These are phyloP conservation scores for Plasmopara halstedii DNA, from an alignment of 352 stramenopile species.

Conservation along the genomic window DNA sequence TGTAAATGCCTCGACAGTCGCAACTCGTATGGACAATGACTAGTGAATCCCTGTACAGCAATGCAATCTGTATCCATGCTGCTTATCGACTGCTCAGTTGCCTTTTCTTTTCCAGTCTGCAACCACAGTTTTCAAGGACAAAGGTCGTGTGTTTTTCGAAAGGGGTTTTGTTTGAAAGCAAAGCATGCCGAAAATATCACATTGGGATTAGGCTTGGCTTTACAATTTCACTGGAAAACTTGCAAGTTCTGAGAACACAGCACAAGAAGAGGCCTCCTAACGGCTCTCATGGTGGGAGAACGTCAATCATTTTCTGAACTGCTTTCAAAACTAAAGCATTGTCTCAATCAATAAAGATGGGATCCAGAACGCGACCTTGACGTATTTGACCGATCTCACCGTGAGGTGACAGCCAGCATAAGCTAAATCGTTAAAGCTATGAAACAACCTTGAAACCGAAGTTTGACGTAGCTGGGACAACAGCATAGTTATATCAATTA, in stretches of 20 bases:
- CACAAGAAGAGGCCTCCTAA: conserved; percentile 9
- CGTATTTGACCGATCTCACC: conserved; percentile 4
- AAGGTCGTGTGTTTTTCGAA: too few relatives aligned
- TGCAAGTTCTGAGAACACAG: background rate
- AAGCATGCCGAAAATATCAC: conserved; percentile 29
- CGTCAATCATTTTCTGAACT: conserved; percentile 22
- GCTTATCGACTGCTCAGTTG: conserved; percentile 6
- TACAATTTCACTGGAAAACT: conserved; percentile 25
- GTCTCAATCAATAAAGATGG: conserved; percentile 22
- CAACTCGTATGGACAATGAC: conserved; percentile 51
- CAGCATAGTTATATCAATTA: too few relatives aligned
- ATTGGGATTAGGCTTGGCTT: conserved; percentile 23
- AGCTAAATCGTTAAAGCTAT: conserved; percentile 10
- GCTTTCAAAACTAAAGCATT: conserved; percentile 10
- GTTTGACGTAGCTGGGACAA: too few relatives aligned
- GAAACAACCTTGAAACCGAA: conserved; percentile 24
- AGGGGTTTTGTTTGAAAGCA: conserved; percentile 17
- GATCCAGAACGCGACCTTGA: conserved; percentile 6
- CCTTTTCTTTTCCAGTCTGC: conserved; percentile 18
- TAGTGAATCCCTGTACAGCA: conserved; percentile 7
- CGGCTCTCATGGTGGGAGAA: conserved; percentile 13
- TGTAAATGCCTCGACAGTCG: conserved; percentile 24
- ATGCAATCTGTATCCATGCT: conserved; percentile 14
- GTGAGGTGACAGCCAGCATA: conserved; percentile 5
- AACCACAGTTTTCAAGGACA: too few relatives aligned